Conservation (phyloP, 2,329 filamentous ascomycete genomes). For the Alternaria postmessia region DNA sequence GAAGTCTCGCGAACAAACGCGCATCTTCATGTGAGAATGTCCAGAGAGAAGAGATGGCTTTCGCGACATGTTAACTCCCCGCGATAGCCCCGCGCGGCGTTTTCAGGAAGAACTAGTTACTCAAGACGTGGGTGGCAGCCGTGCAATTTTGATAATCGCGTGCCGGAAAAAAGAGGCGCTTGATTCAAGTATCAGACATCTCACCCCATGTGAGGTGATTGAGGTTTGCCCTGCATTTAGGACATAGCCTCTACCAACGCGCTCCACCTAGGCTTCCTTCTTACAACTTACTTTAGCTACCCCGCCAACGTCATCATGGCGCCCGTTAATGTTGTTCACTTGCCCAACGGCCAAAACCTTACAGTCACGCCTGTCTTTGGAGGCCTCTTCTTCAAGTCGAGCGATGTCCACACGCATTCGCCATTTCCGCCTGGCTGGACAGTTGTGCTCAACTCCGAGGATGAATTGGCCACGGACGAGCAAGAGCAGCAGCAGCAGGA, state of each 20-base stretch:
- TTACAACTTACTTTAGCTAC: constrained; percentile 23
- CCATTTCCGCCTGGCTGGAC: constrained; percentile 90
- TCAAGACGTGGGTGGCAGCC: constrained; percentile 12
- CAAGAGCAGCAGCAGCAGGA: constrained; percentile 46
- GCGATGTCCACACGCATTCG: constrained; percentile 71
- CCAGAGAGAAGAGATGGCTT: neutral
- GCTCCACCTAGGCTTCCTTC: neutral
- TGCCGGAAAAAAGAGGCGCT: constrained; percentile 17
- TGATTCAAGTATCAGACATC: constrained; percentile 3
- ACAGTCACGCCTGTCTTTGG: constrained; percentile 87
- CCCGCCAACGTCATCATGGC: constrained; percentile 50
- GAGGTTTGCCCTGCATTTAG: constrained; percentile 10
- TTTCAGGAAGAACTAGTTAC: constrained; percentile 20
- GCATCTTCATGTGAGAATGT: neutral
- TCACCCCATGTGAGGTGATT: constrained; percentile 33
- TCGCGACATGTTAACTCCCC: constrained; percentile 4
- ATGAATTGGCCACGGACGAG: constrained; percentile 34
- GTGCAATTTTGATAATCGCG: constrained; percentile 29
- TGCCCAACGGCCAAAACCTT: constrained; percentile 88
- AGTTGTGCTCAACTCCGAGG: constrained; percentile 79
- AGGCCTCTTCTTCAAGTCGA: constrained; percentile 88
- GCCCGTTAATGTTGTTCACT: constrained; percentile 63
- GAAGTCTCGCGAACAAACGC: neutral
- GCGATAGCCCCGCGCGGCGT: constrained; percentile 21
- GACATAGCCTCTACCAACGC: constrained; percentile 1